Conservation (phyloP, 1,284 basidiomycete species). For the Sporisorium exsertum region DNA sequence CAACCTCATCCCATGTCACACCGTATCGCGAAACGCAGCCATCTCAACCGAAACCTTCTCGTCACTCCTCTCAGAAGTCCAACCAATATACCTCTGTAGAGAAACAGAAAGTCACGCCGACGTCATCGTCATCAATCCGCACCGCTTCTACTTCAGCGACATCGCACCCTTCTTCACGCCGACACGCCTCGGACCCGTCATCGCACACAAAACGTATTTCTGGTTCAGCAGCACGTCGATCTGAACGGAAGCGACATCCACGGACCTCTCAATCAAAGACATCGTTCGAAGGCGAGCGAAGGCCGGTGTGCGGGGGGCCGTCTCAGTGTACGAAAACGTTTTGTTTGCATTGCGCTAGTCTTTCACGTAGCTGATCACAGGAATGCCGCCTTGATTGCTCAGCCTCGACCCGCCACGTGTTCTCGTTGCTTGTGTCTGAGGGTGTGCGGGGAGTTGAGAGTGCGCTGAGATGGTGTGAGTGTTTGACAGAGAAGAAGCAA, state of each 20-base stretch:
- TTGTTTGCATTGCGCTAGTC: constrained; percentile 35
- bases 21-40: not conserved
- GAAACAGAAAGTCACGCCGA: not conserved
- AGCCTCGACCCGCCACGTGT: too few species aligned
- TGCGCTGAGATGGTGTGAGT: not conserved
- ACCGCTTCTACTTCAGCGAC: not conserved
- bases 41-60: not conserved
- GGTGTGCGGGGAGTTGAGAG: not conserved
- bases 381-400: not conserved
- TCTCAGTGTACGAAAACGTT: constrained; percentile 37
- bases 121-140: not conserved
- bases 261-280: not conserved
- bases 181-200: not conserved
- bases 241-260: not conserved
- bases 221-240: not conserved
- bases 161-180: not conserved
- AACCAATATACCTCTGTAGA: not conserved
- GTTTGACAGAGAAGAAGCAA: not conserved
- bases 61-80: not conserved
- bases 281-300: not conserved
- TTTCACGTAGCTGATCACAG: not conserved
- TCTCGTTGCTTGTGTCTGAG: too few species aligned
- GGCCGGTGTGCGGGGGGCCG: constrained; percentile 23
- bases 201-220: not conserved
- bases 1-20: not conserved